Evolutionary conservation across 441 rosid species (phyloP).

Genomic region (Brassica hybrid): DNA sequence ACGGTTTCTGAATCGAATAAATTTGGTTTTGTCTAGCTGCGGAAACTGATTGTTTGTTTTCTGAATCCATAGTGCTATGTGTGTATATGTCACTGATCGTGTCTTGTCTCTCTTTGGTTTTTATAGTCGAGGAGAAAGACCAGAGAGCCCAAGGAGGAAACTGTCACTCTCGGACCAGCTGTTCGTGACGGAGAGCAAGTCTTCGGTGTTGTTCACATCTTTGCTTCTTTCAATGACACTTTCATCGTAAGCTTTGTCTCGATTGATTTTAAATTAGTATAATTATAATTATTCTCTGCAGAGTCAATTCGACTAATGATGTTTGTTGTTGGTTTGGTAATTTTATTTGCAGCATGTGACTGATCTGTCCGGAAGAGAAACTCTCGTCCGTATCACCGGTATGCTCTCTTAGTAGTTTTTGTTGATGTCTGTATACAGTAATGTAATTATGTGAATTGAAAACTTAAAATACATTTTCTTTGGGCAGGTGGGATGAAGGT

Average conservation of each 20-base stretch:
- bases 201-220: slow-evolving; percentile 10
- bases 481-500: slow-evolving; percentile 87
- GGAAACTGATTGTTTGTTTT: too few species aligned
- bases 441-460: neutral
- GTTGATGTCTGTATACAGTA: neutral
- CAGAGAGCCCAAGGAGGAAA: slow-evolving; percentile 5
- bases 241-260: neutral
- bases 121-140: slow-evolving; percentile 7
- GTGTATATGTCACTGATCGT: neutral
- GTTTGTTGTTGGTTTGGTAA: neutral
- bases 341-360: slow-evolving; percentile 3
- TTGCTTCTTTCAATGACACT: slow-evolving; percentile 6
- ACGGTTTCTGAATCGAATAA: too few species aligned
- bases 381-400: slow-evolving; percentile 9
- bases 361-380: slow-evolving; percentile 5
- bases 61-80: too few species aligned
- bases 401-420: neutral
- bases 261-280: neutral
- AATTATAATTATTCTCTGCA: neutral
- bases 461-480: neutral
- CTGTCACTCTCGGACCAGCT: neutral
- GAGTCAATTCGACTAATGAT: neutral
- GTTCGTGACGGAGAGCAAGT: slow-evolving; percentile 4
- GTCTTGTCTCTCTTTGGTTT: neutral
- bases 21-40: too few species aligned